Evolutionary conservation across 495 filamentous ascomycete genomes (phyloP).

Genomic region (Aspergillus campestris): DNA sequence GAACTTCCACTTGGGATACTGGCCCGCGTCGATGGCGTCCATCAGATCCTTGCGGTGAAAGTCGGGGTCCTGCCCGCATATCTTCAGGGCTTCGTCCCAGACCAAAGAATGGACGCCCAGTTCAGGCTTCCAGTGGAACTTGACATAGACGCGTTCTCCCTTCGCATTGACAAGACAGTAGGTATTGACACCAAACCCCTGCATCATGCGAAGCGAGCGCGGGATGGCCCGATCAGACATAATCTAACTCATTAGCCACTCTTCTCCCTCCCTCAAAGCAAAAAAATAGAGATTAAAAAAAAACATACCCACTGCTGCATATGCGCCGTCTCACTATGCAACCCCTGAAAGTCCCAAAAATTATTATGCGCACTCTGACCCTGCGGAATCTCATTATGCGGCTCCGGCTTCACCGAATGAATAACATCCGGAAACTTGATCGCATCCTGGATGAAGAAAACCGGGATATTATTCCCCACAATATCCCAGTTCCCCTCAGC

Average conservation of each 20-base stretch:
- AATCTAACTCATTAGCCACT: conserved; percentile 29
- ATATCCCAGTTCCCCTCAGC: conserved; percentile 55
- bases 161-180: conserved; percentile 64
- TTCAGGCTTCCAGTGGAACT: conserved; percentile 71
- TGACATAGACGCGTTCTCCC: conserved; percentile 69
- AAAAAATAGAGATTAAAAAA: conserved; percentile 10
- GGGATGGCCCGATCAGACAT: conserved; percentile 77
- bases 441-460: conserved; percentile 71
- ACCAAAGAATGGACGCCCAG: conserved; percentile 78
- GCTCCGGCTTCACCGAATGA: conserved; percentile 75
- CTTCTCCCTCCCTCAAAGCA: background rate
- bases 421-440: conserved; percentile 66
- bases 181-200: conserved; percentile 86
- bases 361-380: conserved; percentile 56
- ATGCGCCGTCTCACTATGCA: conserved; percentile 66
- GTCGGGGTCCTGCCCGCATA: conserved; percentile 75
- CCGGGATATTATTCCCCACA: conserved; percentile 67
- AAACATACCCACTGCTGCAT: conserved; percentile 72
- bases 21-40: conserved; percentile 65
- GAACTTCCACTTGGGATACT: conserved; percentile 74
- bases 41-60: conserved; percentile 80
- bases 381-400: conserved; percentile 64
- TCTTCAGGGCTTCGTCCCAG: conserved; percentile 83
- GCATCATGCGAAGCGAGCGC: conserved; percentile 79
- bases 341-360: conserved; percentile 48